Conservation (phyloP, 306 rosid genomes). For the Malus sieversii region DNA sequence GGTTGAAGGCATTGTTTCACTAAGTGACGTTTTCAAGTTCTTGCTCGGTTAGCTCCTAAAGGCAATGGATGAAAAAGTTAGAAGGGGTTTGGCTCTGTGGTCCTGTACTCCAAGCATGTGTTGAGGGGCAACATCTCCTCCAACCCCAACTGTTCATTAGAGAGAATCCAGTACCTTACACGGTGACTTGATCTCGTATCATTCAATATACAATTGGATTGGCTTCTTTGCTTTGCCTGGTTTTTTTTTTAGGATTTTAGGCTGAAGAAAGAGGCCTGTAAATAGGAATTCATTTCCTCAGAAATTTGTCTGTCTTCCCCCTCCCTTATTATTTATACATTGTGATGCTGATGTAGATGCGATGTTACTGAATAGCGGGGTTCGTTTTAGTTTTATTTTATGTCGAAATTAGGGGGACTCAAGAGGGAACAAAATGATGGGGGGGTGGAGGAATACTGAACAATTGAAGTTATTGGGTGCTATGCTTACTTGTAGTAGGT, state of each 20-base stretch:
- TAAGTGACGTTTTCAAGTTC: constrained; percentile 84
- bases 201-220: constrained; percentile 46
- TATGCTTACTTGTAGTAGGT: constrained; percentile 3
- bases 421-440: constrained; percentile 6
- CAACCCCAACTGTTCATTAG: constrained; percentile 21
- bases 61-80: constrained; percentile 21
- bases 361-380: constrained; percentile 31
- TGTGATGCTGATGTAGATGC: constrained; percentile 44
- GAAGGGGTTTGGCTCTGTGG: constrained; percentile 26
- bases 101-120: constrained; percentile 17
- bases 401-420: constrained; percentile 16
- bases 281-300: constrained; percentile 40
- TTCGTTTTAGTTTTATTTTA: constrained; percentile 19
- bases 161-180: constrained; percentile 23
- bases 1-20: constrained; percentile 79
- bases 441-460: constrained; percentile 35
- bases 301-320: constrained; percentile 39
- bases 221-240: constrained; percentile 66
- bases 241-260: constrained; percentile 59
- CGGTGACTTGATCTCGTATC: constrained; percentile 42
- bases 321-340: constrained; percentile 24
- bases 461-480: constrained; percentile 24
- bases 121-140: constrained; percentile 17
- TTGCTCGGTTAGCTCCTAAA: constrained; percentile 53
- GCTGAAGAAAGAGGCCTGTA: constrained; percentile 70